Percentiles rank a stretch among this genome's conserved stretches.
phyloP scores from a whole-genome alignment of 805 yeast genomes.

The Spathaspora boniae region DNA sequence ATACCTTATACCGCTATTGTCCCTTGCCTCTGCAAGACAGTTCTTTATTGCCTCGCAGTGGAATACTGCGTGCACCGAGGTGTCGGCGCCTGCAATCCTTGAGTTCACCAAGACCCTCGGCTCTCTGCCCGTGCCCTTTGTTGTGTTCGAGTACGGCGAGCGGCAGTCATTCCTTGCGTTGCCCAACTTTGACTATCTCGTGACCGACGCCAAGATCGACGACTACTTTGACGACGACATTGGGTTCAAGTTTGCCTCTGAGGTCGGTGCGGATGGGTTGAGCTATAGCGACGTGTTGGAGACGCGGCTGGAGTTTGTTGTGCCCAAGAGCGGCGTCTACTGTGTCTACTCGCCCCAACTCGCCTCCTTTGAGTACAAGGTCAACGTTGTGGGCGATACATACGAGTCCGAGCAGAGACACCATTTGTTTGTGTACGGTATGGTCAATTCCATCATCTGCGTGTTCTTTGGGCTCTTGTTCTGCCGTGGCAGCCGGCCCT shows the following conservation, averaged over 20 bases:
- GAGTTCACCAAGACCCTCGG: slow-evolving; percentile 1
- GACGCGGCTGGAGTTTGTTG: background rate
- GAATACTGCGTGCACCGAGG: no score
- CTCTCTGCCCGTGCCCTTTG: background rate
- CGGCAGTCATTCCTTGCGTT: background rate
- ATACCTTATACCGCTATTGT: no score
- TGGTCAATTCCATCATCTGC: background rate
- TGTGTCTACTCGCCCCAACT: slow-evolving; percentile 3
- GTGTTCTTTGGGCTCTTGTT: background rate
- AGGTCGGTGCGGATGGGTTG: background rate
- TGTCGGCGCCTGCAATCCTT: slow-evolving; percentile 1
- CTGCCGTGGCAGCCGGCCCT: background rate
- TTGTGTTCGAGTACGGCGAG: slow-evolving; percentile 4
- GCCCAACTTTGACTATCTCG: slow-evolving; percentile 5
- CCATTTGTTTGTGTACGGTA: slow-evolving; percentile 1
- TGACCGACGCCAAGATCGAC: background rate
- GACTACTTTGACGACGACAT: slow-evolving; percentile 4
- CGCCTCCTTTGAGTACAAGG: background rate
- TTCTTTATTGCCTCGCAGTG: no score
- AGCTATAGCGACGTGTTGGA: background rate
- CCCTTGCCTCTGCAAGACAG: no score
- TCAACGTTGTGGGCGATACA: slow-evolving; percentile 1
- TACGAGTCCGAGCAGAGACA: background rate
- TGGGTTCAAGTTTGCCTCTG: background rate
- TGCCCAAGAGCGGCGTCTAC: slow-evolving; percentile 1